These are phyloP conservation scores for Fusarium scirpi DNA, from an alignment of 2,329 filamentous ascomycete species.

Conservation along the genomic window DNA sequence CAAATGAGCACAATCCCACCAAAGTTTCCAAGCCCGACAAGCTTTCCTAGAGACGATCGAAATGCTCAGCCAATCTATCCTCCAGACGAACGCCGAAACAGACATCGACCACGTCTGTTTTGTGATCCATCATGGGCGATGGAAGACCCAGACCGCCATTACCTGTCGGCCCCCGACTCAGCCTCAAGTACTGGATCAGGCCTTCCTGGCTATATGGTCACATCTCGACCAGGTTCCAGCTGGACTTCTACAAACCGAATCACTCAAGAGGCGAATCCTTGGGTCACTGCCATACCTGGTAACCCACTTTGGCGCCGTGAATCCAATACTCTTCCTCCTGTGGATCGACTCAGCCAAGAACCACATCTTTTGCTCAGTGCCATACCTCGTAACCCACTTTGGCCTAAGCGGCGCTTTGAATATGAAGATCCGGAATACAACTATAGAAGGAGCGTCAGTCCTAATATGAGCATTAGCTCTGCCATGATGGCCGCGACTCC, in stretches of 20 bases:
- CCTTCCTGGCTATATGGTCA: constrained; percentile 44
- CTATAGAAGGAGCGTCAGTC: constrained; percentile 41
- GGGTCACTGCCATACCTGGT: constrained; percentile 42
- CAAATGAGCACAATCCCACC: constrained; percentile 25
- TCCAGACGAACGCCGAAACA: constrained; percentile 35
- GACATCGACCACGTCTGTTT: constrained; percentile 38
- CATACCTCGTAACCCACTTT: constrained; percentile 24
- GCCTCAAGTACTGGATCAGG: constrained; percentile 48
- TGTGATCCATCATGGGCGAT: constrained; percentile 42
- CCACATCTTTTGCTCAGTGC: background rate
- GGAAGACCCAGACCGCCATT: constrained; percentile 37
- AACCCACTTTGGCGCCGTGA: constrained; percentile 27
- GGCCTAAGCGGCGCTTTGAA: constrained; percentile 41
- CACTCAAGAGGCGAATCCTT: constrained; percentile 42
- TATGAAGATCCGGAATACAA: constrained; percentile 34
- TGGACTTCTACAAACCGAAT: constrained; percentile 34
- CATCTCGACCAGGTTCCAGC: constrained; percentile 42
- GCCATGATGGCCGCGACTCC: constrained; percentile 29
- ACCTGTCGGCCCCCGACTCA: constrained; percentile 45
- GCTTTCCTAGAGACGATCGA: constrained; percentile 39
- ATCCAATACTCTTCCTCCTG: constrained; percentile 3
- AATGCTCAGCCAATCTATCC: constrained; percentile 12
- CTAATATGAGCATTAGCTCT: constrained; percentile 31
- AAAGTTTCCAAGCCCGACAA: constrained; percentile 26
- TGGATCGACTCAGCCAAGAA: background rate